Evolutionary conservation across 305 asterid species (phyloP).

Genomic region (Ilex paraguariensis): DNA sequence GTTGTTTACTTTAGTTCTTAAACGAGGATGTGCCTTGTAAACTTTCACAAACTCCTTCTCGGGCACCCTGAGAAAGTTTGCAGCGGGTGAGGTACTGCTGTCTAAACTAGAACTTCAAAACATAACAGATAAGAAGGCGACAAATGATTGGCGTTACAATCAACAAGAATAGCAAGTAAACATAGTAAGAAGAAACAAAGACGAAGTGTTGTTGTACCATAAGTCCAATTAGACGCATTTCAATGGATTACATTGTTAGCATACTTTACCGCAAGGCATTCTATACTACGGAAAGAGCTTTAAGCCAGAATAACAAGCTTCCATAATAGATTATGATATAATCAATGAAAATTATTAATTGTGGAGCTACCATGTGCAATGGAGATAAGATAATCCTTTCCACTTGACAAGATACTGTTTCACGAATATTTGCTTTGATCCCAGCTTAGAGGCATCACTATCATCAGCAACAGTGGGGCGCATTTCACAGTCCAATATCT

Average conservation of each 20-base stretch:
- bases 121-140: too few relatives aligned
- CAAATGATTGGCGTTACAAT: background rate
- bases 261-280: background rate
- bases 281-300: background rate
- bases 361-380: slow-evolving; percentile 72
- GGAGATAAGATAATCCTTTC: slow-evolving; percentile 93
- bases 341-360: slow-evolving; percentile 15
- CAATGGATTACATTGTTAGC: background rate
- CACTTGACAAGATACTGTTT: slow-evolving; percentile 95
- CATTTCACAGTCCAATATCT: slow-evolving; percentile 84
- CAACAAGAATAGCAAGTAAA: background rate
- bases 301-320: slow-evolving; percentile 1
- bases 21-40: slow-evolving; percentile 82
- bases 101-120: too few relatives aligned
- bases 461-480: slow-evolving; percentile 75
- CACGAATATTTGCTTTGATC: slow-evolving; percentile 71
- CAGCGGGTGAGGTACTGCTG: slow-evolving; percentile 1
- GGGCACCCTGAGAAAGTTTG: slow-evolving; percentile 72
- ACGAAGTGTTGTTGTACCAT: background rate
- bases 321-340: slow-evolving; percentile 9
- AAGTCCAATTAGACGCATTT: background rate
- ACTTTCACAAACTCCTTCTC: slow-evolving; percentile 82
- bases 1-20: slow-evolving; percentile 80
- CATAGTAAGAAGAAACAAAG: background rate
- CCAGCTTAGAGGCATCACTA: slow-evolving; percentile 57